phyloP scores from a whole-genome alignment of 2,329 filamentous ascomycete genomes.

The Fusarium austroafricanum region DNA sequence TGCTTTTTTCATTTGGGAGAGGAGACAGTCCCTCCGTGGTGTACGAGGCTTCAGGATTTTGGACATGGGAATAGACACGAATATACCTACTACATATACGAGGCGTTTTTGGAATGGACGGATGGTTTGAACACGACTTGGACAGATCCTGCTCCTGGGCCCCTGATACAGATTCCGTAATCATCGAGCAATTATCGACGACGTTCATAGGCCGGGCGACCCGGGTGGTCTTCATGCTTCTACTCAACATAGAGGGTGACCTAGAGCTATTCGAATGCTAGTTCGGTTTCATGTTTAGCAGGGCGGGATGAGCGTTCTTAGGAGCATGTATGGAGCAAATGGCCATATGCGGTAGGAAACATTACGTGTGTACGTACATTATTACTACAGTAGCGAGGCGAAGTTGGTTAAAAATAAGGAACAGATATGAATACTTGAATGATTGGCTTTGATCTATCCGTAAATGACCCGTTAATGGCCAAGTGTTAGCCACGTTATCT shows the following conservation, averaged over 20 bases:
- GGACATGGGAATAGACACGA: slow-evolving; percentile 42
- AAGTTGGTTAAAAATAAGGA: slow-evolving; percentile 19
- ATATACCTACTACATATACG: slow-evolving; percentile 47
- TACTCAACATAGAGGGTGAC: slow-evolving; percentile 4
- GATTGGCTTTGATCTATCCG: neutral
- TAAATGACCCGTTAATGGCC: neutral
- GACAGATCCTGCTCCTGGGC: neutral
- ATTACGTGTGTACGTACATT: neutral
- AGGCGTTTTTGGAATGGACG: slow-evolving; percentile 40
- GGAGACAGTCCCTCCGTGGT: slow-evolving; percentile 9
- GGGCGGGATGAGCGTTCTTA: slow-evolving; percentile 1
- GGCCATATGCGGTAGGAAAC: slow-evolving; percentile 1
- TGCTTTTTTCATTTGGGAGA: slow-evolving; percentile 13
- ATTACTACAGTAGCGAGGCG: slow-evolving; percentile 16
- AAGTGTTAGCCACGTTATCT: neutral
- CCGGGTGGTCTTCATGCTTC: slow-evolving; percentile 1
- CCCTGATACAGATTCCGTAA: neutral
- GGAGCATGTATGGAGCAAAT: neutral
- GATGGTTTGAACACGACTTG: slow-evolving; percentile 15
- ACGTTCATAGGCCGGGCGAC: neutral
- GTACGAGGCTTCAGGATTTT: slow-evolving; percentile 15
- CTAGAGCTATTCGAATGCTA: slow-evolving; percentile 1
- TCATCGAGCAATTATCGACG: neutral
- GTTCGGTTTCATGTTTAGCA: neutral
- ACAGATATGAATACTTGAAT: neutral